These are phyloP conservation scores for Kernera saxatilis DNA, from an alignment of 345 rosid species.

Conservation along the genomic window DNA sequence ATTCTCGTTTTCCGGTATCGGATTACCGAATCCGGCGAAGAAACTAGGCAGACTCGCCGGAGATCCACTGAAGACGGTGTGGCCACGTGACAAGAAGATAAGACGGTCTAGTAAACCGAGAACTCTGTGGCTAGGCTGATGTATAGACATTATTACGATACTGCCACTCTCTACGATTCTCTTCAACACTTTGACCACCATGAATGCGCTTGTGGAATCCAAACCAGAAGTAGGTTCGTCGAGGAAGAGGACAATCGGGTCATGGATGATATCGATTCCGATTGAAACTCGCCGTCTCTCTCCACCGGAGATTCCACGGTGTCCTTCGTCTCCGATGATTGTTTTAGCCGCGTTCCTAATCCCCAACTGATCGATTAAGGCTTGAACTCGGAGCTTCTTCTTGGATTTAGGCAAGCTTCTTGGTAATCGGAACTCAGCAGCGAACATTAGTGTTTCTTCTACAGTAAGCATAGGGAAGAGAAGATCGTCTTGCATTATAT, in stretches of 20 bases:
- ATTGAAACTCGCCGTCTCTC: slow-evolving; percentile 90
- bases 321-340: slow-evolving; percentile 91
- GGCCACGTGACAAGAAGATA: slow-evolving; percentile 49
- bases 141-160: slow-evolving; percentile 78
- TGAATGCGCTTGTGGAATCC: slow-evolving; percentile 89
- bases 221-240: slow-evolving; percentile 96
- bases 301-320: slow-evolving; percentile 90
- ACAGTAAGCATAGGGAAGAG: slow-evolving; percentile 88
- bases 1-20: slow-evolving; percentile 70
- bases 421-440: slow-evolving; percentile 88
- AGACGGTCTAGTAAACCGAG: slow-evolving; percentile 58
- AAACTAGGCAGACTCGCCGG: slow-evolving; percentile 50
- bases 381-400: slow-evolving; percentile 69
- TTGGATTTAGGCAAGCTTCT: slow-evolving; percentile 64
- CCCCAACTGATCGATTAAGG: slow-evolving; percentile 83
- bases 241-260: slow-evolving; percentile 76
- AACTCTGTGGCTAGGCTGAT: slow-evolving; percentile 81
- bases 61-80: slow-evolving; percentile 50
- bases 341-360: slow-evolving; percentile 81
- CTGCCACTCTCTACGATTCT: slow-evolving; percentile 89
- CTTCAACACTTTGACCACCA: slow-evolving; percentile 88
- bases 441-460: slow-evolving; percentile 81
- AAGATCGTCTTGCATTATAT: slow-evolving; percentile 93
- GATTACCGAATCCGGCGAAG: slow-evolving; percentile 61
- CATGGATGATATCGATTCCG: slow-evolving; percentile 87